A percentile compares a stretch with the other conserved stretches of the same genome.
Evolutionary conservation across 2,329 filamentous ascomycete genomes (phyloP).

Genomic region (Ustulina deusta): DNA sequence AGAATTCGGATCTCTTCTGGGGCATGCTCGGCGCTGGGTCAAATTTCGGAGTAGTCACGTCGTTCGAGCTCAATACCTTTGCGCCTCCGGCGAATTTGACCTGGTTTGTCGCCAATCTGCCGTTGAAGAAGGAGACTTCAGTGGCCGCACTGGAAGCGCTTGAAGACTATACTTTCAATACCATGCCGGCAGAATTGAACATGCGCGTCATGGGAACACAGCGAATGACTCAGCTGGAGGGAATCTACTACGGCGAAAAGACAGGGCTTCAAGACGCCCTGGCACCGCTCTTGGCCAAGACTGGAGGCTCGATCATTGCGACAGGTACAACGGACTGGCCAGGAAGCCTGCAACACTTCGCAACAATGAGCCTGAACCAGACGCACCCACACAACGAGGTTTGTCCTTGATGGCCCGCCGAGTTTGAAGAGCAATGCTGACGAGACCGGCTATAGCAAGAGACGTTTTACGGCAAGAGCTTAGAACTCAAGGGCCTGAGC

Average conservation of each 20-base stretch:
- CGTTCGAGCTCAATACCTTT: slow-evolving; percentile 50
- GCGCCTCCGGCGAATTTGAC: slow-evolving; percentile 49
- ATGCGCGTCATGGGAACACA: slow-evolving; percentile 56
- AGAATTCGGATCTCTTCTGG: slow-evolving; percentile 52
- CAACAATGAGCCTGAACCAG: slow-evolving; percentile 49
- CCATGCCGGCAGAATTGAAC: slow-evolving; percentile 57
- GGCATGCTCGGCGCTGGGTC: slow-evolving; percentile 52
- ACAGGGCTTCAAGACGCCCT: slow-evolving; percentile 50
- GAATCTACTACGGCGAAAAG: slow-evolving; percentile 55
- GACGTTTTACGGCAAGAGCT: slow-evolving; percentile 57
- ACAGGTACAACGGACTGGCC: slow-evolving; percentile 51
- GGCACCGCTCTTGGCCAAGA: slow-evolving; percentile 52
- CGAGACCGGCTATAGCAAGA: slow-evolving; percentile 52
- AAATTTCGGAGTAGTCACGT: slow-evolving; percentile 51
- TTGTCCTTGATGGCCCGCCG: slow-evolving; percentile 32
- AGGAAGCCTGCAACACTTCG: slow-evolving; percentile 51
- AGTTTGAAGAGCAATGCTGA: slow-evolving; percentile 23
- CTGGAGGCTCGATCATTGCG: slow-evolving; percentile 51
- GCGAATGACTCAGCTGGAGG: slow-evolving; percentile 54
- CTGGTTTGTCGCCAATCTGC: slow-evolving; percentile 48
- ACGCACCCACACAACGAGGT: slow-evolving; percentile 49
- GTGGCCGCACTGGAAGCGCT: slow-evolving; percentile 62
- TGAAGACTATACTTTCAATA: slow-evolving; percentile 47
- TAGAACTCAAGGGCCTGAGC: slow-evolving; percentile 55
- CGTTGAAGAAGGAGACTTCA: slow-evolving; percentile 45